Evolutionary conservation across 225 moss, liverwort and hornwort species (phyloP), one percentile per base, ranked within the genome.

Genomic region (Ulota crispa): DNA sequence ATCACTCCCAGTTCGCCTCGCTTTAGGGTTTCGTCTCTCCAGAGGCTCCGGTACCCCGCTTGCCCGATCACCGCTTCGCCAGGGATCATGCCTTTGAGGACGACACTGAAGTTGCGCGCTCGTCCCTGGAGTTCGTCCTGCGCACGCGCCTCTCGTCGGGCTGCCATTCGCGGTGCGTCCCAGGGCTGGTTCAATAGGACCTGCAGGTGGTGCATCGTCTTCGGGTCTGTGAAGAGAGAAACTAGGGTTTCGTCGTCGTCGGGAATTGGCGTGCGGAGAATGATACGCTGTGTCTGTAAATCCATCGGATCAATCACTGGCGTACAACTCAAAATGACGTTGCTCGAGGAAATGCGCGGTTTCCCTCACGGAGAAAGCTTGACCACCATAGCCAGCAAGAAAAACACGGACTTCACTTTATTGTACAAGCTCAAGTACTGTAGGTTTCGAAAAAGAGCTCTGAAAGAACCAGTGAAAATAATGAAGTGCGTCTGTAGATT

Each of bases 131-230:
- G 27, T 18, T 86, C 88, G 0, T 83, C 70, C 8, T 30, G 31
- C 3, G 78, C 81, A 12, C 67, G 66, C 10, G 75, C 52, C 26
- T 86, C 75, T 13, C 86, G 84, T 7, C 86, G 72, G 12, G 79
- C 84, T 43, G 83, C 83, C 83, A 88, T 83, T 26, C 77, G 68
- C 11, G 80, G 41, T 45, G 24, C 18, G 69, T 88, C 77, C 88
- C 88, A 88, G 11, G 80, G 73, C 73, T 85, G 73, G 31, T 73
- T 68, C 64, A 54, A 57, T 0, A 88, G 56, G 0, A 52, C 20
- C 3, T 83, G 85, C 10, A 88, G 56, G 32, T 85, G 80, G 15
- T 54, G 85, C 88, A 85, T 88, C 56, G 80, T 74, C 62, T 47
- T 26, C 7, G 83, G 83, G 82, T 88, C 88, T 12, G 77, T 83